Percentiles rank a stretch among this genome's conserved stretches.
Evolutionary conservation across 1,139 yeast genomes (phyloP).

Genomic region (Candida gigantensis): DNA sequence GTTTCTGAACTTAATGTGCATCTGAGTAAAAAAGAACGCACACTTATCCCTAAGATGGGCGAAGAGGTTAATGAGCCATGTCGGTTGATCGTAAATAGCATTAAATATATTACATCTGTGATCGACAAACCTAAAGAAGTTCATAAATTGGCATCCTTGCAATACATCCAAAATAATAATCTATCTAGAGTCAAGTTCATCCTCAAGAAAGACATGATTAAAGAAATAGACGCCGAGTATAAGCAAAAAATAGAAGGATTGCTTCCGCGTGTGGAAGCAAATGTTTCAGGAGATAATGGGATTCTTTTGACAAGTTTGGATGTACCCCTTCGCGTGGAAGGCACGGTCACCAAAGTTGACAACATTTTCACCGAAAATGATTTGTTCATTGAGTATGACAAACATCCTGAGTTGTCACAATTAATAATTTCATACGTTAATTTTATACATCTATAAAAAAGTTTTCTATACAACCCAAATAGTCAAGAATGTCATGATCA

Average conservation of each 20-base stretch:
- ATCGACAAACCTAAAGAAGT: constrained; percentile 4
- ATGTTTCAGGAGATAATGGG: constrained; percentile 8
- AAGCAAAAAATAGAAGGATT: constrained; percentile 13
- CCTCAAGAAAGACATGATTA: constrained; percentile 17
- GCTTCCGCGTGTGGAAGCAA: constrained; percentile 6
- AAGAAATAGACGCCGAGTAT: constrained; percentile 17
- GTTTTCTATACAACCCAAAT: constrained; percentile 17
- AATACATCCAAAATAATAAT: constrained; percentile 9
- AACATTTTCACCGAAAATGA: constrained; percentile 4
- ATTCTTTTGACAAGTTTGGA: constrained; percentile 11
- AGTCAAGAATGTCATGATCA: constrained; percentile 20
- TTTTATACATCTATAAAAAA: constrained; percentile 5
- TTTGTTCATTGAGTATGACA: constrained; percentile 8
- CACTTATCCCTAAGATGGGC: constrained; percentile 10
- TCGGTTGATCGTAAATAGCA: constrained; percentile 16
- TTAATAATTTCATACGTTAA: constrained; percentile 10
- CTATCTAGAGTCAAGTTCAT: constrained; percentile 12
- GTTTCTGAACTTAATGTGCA: constrained; percentile 13
- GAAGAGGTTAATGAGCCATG: constrained; percentile 13
- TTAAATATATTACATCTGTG: constrained; percentile 8
- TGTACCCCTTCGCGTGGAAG: constrained; percentile 1
- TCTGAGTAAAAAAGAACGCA: constrained; percentile 6
- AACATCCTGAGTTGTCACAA: constrained; percentile 11
- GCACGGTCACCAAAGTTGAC: constrained; percentile 6
- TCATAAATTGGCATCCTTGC: constrained; percentile 8